Percentiles rank a stretch among this genome's conserved stretches.
Evolutionary conservation across 768 basidiomycete species (phyloP).

Genomic region (Thelephora aurantiotincta): DNA sequence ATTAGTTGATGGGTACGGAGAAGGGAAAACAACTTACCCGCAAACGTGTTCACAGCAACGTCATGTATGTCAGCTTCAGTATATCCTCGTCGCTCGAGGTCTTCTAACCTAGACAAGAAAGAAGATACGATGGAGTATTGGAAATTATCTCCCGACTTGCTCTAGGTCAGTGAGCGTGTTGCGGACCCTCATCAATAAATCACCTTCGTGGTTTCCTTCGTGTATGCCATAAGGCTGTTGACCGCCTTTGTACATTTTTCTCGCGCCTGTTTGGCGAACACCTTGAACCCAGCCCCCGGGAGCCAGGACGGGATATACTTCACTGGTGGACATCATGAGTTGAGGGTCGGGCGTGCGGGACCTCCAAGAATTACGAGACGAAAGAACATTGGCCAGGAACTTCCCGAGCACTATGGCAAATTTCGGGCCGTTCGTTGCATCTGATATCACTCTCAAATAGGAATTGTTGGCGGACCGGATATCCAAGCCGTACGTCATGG

Average conservation of each 20-base stretch:
- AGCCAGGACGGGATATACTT: not conserved
- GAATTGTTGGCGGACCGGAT: not conserved
- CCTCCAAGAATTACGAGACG: constrained; percentile 8
- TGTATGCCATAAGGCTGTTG: not conserved
- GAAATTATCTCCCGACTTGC: not conserved
- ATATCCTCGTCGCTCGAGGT: not conserved
- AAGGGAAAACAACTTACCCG: not conserved
- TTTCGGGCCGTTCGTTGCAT: not conserved
- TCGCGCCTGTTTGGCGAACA: not conserved
- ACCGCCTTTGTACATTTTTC: too few relatives aligned
- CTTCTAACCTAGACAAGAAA: not conserved
- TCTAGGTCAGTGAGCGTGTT: not conserved
- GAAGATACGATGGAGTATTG: not conserved
- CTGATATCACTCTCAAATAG: constrained; percentile 4
- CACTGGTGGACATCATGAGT: not conserved
- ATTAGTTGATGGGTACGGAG: not conserved
- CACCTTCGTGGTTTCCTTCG: not conserved
- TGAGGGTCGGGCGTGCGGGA: not conserved
- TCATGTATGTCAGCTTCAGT: not conserved
- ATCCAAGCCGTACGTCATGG: constrained; percentile 4
- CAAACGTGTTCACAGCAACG: not conserved
- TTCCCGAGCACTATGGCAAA: constrained; percentile 9
- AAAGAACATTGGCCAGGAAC: constrained; percentile 14
- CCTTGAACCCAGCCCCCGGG: not conserved
- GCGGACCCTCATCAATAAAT: not conserved